Conservation (phyloP, 257 asterid species). For the Avicennia marina region DNA sequence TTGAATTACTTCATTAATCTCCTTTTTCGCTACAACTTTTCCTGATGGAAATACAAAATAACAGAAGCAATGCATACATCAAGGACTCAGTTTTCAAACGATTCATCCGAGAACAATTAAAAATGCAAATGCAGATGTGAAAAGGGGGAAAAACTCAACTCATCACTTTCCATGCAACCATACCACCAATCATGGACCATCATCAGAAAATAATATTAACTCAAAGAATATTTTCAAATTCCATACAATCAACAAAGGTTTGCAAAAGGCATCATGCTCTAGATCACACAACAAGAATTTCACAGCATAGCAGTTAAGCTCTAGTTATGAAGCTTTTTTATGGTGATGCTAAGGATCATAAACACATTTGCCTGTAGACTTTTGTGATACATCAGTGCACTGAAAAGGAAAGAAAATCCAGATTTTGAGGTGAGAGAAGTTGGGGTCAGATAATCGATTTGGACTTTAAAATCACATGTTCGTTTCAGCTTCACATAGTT, state of each 20-base stretch:
- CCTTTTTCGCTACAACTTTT: slow-evolving; percentile 60
- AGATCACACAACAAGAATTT: too few species aligned
- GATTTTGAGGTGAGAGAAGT: background rate
- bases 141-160: background rate
- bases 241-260: background rate
- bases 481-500: slow-evolving; percentile 8
- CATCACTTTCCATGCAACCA: background rate
- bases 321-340: slow-evolving; percentile 2
- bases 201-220: background rate
- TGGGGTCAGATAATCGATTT: slow-evolving; percentile 2
- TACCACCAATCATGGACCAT: background rate
- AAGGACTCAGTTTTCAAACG: background rate
- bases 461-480: background rate
- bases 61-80: slow-evolving; percentile 1
- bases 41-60: slow-evolving; percentile 40
- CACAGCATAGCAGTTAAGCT: slow-evolving; percentile 3
- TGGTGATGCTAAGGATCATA: slow-evolving; percentile 7
- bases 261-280: background rate
- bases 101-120: slow-evolving; percentile 12
- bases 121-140: slow-evolving; percentile 3
- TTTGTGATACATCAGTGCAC: slow-evolving; percentile 1
- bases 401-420: background rate
- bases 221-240: slow-evolving; percentile 3
- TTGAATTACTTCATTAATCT: slow-evolving; percentile 52
- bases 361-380: background rate